Percentiles rank a stretch among this genome's conserved stretches.
phyloP scores from a whole-genome alignment of 169 alveolate species.

The Cryptosporidium parvum region DNA sequence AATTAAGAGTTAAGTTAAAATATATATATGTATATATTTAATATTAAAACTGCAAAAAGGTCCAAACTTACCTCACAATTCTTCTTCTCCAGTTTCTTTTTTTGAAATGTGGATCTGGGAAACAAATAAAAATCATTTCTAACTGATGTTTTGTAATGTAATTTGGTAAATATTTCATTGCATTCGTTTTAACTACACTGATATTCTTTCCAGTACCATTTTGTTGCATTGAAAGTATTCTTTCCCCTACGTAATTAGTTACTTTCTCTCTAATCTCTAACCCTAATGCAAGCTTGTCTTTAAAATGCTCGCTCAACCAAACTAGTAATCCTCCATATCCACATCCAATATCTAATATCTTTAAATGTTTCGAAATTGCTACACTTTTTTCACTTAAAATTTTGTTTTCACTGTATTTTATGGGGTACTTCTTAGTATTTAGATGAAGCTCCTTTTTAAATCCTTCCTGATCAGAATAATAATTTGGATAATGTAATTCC shows the following conservation, averaged over 20 bases:
- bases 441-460: conserved; percentile 51
- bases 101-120: conserved; percentile 93
- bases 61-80: conserved; percentile 81
- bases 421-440: conserved; percentile 71
- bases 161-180: conserved; percentile 89
- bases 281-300: conserved; percentile 84
- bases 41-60: too few relatives aligned
- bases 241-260: conserved; percentile 89
- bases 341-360: conserved; percentile 89
- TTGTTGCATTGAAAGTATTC: conserved; percentile 83
- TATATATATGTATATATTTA: too few relatives aligned
- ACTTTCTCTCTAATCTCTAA: conserved; percentile 91
- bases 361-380: conserved; percentile 30
- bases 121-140: conserved; percentile 89
- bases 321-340: conserved; percentile 91
- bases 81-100: conserved; percentile 89
- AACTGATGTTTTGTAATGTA: conserved; percentile 86
- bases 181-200: conserved; percentile 88
- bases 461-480: conserved; percentile 11
- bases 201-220: conserved; percentile 79
- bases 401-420: conserved; percentile 54
- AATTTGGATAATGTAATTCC: conserved; percentile 84
- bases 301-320: conserved; percentile 82
- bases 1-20: not conserved
- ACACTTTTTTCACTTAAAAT: conserved; percentile 6